phyloP scores from a whole-genome alignment of 257 asterid species.

The Henckelia pumila region DNA sequence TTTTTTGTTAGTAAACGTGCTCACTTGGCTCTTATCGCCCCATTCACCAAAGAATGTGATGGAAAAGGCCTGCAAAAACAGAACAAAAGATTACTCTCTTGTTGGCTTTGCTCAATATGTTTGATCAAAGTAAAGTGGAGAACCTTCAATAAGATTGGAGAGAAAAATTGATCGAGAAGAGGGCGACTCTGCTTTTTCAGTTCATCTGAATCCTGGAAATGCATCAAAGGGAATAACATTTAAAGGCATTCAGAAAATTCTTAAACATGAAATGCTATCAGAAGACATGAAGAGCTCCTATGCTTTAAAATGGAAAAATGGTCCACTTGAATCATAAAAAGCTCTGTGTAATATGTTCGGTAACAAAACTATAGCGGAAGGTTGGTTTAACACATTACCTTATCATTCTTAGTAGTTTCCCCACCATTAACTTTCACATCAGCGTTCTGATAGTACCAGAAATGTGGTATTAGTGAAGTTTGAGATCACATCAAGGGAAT shows the following conservation, averaged over 20 bases:
- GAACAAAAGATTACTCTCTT: slow-evolving; percentile 12
- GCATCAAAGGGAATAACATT: background rate
- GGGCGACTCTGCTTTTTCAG: slow-evolving; percentile 75
- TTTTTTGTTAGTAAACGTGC: background rate
- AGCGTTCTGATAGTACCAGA: slow-evolving; percentile 56
- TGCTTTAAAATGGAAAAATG: background rate
- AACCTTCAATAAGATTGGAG: slow-evolving; percentile 93
- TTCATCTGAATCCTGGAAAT: slow-evolving; percentile 64
- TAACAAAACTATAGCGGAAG: background rate
- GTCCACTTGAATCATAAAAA: background rate
- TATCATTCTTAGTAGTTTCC: slow-evolving; percentile 45
- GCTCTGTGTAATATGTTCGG: background rate
- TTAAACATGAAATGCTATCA: slow-evolving; percentile 5
- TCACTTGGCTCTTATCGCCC: slow-evolving; percentile 99
- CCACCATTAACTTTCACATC: slow-evolving; percentile 61
- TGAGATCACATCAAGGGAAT: slow-evolving; percentile 17
- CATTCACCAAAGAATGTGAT: slow-evolving; percentile 98
- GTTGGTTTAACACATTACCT: slow-evolving; percentile 34
- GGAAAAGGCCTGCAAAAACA: slow-evolving; percentile 77
- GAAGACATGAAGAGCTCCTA: slow-evolving; percentile 1
- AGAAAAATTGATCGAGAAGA: slow-evolving; percentile 78
- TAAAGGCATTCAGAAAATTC: background rate
- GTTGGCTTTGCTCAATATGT: slow-evolving; percentile 23
- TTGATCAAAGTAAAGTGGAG: slow-evolving; percentile 19
- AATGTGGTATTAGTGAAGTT: slow-evolving; percentile 28